phyloP scores from a whole-genome alignment of 2,329 filamentous ascomycete species.

The Fusarium domesticum region DNA sequence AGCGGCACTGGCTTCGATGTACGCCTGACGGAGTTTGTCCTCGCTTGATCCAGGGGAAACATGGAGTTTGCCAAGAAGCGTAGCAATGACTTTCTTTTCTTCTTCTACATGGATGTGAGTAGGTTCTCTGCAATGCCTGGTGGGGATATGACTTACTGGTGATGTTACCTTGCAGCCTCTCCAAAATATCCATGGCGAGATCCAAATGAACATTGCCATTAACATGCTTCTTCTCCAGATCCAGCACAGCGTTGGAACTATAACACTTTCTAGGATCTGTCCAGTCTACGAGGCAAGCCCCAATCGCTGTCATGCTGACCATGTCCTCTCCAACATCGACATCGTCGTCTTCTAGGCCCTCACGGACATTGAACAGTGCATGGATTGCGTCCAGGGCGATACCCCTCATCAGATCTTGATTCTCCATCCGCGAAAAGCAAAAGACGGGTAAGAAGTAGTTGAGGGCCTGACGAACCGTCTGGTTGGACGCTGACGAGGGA shows the following conservation, averaged over 20 bases:
- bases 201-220: slow-evolving; percentile 78
- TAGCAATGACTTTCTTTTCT: slow-evolving; percentile 77
- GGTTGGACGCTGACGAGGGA: slow-evolving; percentile 74
- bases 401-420: slow-evolving; percentile 75
- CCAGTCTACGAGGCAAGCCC: slow-evolving; percentile 86
- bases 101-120: slow-evolving; percentile 57
- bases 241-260: slow-evolving; percentile 47
- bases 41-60: slow-evolving; percentile 65
- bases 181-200: slow-evolving; percentile 73
- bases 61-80: slow-evolving; percentile 78
- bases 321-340: slow-evolving; percentile 73
- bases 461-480: slow-evolving; percentile 78
- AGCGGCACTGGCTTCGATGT: slow-evolving; percentile 57
- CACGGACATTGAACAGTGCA: slow-evolving; percentile 68
- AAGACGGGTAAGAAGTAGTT: slow-evolving; percentile 95
- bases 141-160: slow-evolving; percentile 54
- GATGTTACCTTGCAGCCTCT: slow-evolving; percentile 64
- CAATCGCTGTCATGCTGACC: slow-evolving; percentile 74
- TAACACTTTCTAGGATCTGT: slow-evolving; percentile 84
- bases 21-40: slow-evolving; percentile 55
- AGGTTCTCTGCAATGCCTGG: neutral
- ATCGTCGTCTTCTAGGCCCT: slow-evolving; percentile 71
- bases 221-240: slow-evolving; percentile 60
- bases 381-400: slow-evolving; percentile 74
- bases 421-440: slow-evolving; percentile 78